phyloP scores from a whole-genome alignment of 805 yeast genomes.

The Cyberlindnera suaveolens region DNA sequence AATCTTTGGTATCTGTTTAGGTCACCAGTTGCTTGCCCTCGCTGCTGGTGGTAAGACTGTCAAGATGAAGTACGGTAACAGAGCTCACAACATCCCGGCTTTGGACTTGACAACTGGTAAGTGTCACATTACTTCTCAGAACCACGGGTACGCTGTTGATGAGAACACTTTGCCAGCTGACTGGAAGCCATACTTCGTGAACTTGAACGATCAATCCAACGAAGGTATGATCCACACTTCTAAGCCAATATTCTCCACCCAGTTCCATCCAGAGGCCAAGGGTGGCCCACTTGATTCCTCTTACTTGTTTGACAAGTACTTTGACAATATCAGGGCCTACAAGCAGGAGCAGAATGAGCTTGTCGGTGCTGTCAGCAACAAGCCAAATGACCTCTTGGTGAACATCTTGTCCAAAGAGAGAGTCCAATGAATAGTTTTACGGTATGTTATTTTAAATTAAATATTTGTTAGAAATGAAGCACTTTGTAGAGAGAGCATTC shows the following conservation, averaged over 20 bases:
- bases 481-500: background rate
- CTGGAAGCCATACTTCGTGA: constrained; percentile 84
- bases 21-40: constrained; percentile 92
- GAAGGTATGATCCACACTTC: constrained; percentile 93
- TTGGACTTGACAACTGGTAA: constrained; percentile 83
- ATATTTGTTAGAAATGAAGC: background rate
- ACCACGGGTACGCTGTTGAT: constrained; percentile 98
- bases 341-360: constrained; percentile 36
- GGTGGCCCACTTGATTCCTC: constrained; percentile 97
- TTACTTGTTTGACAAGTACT: constrained; percentile 85
- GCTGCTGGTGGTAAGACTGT: constrained; percentile 92
- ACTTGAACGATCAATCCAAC: constrained; percentile 91
- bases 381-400: constrained; percentile 44
- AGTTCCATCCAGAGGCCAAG: constrained; percentile 98
- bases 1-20: constrained; percentile 95
- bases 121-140: constrained; percentile 97
- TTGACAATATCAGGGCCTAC: constrained; percentile 59
- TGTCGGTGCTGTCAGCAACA: constrained; percentile 33
- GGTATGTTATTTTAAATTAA: background rate
- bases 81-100: constrained; percentile 98
- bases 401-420: constrained; percentile 62
- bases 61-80: constrained; percentile 94
- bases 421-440: constrained; percentile 29
- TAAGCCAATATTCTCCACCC: constrained; percentile 92
- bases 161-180: constrained; percentile 64